Base-by-base conservation (phyloP, 352 stramenopile species). In the Pythium brachiatum region DNA sequence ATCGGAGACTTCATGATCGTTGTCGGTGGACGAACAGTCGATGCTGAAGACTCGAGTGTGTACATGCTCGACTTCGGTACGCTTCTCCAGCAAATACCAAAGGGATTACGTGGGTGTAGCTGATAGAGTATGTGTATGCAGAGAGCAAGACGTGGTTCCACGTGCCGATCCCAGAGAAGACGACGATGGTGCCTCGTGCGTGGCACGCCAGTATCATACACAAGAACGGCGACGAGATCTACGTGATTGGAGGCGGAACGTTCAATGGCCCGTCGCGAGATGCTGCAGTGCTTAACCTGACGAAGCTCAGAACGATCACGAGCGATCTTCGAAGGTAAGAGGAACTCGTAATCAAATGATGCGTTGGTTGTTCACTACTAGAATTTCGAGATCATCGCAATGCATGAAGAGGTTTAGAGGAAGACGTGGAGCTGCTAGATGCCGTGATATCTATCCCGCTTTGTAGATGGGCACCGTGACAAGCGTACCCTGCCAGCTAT, bases 121-220 rank as follows among this genome's bases (percentile, higher is more conserved):
- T 46, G 18, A 46, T 23, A 2, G 21, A 46, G 4, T 20, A 4
- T 46, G 4, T 23, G 38, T 20, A 13, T 29, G 32, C 31, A 79
- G 73, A 57, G 18, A 47, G 43, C 16, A 41, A 58, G 4, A 51
- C 79, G 51, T 91, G 79, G 82, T 76, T 81, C 34, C 67, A 58
- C 25, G 59, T 85, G 15, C 71, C 74, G 7, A 72, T 88, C 16
- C 75, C 78, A 4, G 54, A 48, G 3, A 60, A 73, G 1, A 53
- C 58, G 7, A 16, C 5, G 4, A 50, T 91, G 11, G 54, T 65
- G 36, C 68, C 82, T 21, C 79, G 82, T 16, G 82, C 82, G 29
- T 91, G 82, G 82, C 82, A 91, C 63, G 74, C 82, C 7, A 91
- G 82, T 47, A 69, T 88, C 55, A 38, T 88, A 0, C 48, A 44